phyloP scores from a whole-genome alignment of 257 asterid genomes.

The Solanum ossicruentum region DNA sequence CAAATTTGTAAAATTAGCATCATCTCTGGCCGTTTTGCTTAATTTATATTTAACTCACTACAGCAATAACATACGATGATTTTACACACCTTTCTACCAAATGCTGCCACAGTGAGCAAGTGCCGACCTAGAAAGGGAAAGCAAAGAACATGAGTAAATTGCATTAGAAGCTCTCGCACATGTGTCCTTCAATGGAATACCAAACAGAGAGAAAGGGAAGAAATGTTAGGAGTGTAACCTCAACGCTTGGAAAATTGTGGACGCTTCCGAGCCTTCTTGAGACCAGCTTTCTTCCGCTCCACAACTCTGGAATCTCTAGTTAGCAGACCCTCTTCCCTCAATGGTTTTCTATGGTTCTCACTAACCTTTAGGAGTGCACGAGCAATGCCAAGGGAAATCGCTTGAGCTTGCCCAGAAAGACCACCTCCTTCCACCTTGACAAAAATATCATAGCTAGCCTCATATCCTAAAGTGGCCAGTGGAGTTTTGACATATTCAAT shows the following conservation, averaged over 20 bases:
- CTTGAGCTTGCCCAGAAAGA: constrained; percentile 93
- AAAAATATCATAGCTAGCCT: constrained; percentile 75
- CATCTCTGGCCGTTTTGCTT: neutral
- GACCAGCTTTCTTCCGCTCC: constrained; percentile 90
- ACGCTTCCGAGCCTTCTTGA: constrained; percentile 87
- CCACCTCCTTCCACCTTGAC: constrained; percentile 97
- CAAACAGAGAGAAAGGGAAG: neutral
- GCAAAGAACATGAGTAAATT: neutral
- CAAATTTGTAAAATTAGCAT: neutral
- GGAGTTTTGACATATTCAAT: constrained; percentile 90
- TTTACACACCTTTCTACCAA: neutral
- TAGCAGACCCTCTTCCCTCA: constrained; percentile 83
- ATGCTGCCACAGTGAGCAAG: neutral
- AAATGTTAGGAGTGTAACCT: constrained; percentile 13
- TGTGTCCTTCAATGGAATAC: neutral
- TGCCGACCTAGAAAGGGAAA: neutral
- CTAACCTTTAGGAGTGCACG: constrained; percentile 91
- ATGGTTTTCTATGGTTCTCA: constrained; percentile 61
- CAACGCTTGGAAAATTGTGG: constrained; percentile 98
- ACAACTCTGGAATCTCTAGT: constrained; percentile 90
- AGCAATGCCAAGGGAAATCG: constrained; percentile 84
- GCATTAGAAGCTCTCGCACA: neutral
- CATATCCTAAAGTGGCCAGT: constrained; percentile 64
- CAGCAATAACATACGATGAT: neutral
- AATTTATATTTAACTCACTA: neutral